Evolutionary conservation across 2,329 filamentous ascomycete genomes (phyloP).

Genomic region (Sporothrix brasiliensis): DNA sequence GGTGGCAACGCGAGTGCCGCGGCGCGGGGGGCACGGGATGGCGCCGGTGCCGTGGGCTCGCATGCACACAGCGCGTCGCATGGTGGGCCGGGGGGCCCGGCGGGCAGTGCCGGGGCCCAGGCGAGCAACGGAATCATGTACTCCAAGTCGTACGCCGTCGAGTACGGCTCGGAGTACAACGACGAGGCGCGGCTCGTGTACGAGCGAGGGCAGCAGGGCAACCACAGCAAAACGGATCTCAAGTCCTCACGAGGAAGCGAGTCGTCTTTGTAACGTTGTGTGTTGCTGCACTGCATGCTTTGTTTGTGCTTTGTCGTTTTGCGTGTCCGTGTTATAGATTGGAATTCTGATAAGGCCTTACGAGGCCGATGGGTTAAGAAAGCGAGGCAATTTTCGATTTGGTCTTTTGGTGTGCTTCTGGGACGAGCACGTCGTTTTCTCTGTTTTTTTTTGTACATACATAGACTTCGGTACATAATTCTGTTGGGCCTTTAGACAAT

Average conservation of each 20-base stretch:
- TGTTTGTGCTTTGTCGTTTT: background rate
- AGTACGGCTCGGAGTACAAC: constrained; percentile 34
- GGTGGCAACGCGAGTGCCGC: constrained; percentile 2
- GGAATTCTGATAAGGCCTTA: background rate
- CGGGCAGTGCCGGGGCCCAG: background rate
- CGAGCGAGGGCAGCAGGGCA: constrained; percentile 7
- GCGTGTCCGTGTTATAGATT: too few relatives aligned
- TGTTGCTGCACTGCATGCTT: background rate
- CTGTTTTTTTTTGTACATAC: background rate
- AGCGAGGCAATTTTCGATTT: constrained; percentile 13
- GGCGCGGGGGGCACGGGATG: background rate
- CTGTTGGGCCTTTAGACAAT: background rate
- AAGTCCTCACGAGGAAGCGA: constrained; percentile 30
- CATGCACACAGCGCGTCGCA: background rate
- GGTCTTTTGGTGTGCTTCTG: background rate
- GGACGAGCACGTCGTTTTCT: background rate
- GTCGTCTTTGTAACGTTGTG: constrained; percentile 18
- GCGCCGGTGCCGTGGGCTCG: background rate
- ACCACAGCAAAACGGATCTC: constrained; percentile 28
- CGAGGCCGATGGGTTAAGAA: background rate
- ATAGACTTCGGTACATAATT: background rate
- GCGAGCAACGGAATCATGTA: constrained; percentile 33
- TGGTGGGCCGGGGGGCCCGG: background rate
- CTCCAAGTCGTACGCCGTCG: constrained; percentile 33
- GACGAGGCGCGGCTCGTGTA: constrained; percentile 34